Percentiles rank a stretch among this genome's conserved stretches.
phyloP scores from a whole-genome alignment of 305 asterid genomes.

The Caryopteris hybrid region DNA sequence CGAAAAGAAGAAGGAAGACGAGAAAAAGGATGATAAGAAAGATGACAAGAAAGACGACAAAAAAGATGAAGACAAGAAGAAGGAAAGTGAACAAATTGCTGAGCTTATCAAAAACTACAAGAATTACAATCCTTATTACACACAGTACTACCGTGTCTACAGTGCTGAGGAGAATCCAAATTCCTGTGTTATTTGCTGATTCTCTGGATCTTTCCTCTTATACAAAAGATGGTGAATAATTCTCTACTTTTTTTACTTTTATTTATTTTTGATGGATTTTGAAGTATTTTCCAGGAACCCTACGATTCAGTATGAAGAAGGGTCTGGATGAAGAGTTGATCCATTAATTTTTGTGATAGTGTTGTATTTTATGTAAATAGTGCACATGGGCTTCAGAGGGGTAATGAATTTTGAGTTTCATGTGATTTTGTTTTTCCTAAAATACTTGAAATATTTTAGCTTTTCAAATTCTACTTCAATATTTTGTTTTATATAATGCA shows the following conservation, averaged over 20 bases:
- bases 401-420: no score
- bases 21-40: slow-evolving; percentile 26
- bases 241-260: background rate
- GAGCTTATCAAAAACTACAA: slow-evolving; percentile 36
- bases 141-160: slow-evolving; percentile 34
- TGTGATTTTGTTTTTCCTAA: no score
- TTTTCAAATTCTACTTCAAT: no score
- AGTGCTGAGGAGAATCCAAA: slow-evolving; percentile 64
- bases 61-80: slow-evolving; percentile 27
- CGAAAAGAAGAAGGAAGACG: slow-evolving; percentile 39
- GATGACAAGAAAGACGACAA: slow-evolving; percentile 18
- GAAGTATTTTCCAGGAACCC: background rate
- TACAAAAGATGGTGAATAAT: background rate
- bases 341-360: background rate
- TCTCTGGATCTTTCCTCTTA: background rate
- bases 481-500: no score
- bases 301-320: background rate
- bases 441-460: no score
- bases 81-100: slow-evolving; percentile 34
- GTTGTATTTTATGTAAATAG: slow-evolving; percentile 4
- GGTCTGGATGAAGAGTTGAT: background rate
- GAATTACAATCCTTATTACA: slow-evolving; percentile 30
- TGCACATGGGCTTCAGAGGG: background rate
- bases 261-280: background rate
- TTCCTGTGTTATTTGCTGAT: slow-evolving; percentile 56